These are phyloP conservation scores for Trichoderma gracile DNA, from an alignment of 2,329 filamentous ascomycete species.

Conservation along the genomic window DNA sequence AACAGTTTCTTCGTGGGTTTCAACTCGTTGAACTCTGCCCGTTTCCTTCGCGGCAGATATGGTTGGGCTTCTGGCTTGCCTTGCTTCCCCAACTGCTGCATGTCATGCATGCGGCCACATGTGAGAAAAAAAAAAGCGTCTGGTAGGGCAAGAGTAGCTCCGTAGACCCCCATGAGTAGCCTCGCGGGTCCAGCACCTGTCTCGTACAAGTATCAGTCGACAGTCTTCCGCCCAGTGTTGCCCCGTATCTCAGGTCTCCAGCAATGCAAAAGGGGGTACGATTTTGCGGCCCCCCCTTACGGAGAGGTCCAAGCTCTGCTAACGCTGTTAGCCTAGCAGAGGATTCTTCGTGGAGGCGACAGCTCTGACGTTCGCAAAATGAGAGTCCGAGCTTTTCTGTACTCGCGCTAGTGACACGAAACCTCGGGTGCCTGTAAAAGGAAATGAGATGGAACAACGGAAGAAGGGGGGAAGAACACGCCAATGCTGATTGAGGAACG, in stretches of 20 bases:
- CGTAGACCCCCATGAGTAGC: background rate
- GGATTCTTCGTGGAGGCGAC: background rate
- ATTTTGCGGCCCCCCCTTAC: background rate
- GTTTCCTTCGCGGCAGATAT: background rate
- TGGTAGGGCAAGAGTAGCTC: background rate
- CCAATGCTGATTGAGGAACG: too few relatives aligned
- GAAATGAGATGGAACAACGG: too few relatives aligned
- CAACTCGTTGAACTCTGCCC: background rate
- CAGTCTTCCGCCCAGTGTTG: background rate
- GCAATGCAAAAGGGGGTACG: slow-evolving; percentile 4
- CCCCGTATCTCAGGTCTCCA: slow-evolving; percentile 17
- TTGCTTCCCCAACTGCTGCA: slow-evolving; percentile 27
- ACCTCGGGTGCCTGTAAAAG: too few relatives aligned
- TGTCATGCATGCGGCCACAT: slow-evolving; percentile 31
- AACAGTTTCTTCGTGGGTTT: background rate
- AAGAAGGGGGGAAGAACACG: too few relatives aligned
- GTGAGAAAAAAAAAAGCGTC: background rate
- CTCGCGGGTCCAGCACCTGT: background rate
- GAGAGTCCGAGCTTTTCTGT: background rate
- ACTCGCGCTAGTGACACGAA: too few relatives aligned
- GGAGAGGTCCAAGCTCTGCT: background rate
- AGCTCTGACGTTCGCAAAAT: background rate
- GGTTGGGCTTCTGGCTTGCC: slow-evolving; percentile 3
- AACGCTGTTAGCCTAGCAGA: background rate
- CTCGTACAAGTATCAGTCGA: background rate